A percentile compares a stretch with the other conserved stretches of the same genome.
Evolutionary conservation across 176 grass and related monocot species (phyloP).

Genomic region (Stipa capillata): DNA sequence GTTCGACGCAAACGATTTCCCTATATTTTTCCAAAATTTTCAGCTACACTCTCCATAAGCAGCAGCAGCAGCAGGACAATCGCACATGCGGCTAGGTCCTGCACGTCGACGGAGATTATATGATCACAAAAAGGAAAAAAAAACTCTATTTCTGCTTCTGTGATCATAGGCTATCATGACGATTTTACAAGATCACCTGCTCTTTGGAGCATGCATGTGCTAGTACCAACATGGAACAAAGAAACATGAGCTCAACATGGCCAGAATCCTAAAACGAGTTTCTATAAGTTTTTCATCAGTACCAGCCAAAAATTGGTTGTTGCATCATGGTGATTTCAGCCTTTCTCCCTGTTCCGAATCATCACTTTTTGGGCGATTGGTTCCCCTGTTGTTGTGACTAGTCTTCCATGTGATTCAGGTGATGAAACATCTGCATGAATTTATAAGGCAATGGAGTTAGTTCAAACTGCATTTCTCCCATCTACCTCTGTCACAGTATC

Average conservation of each 20-base stretch:
- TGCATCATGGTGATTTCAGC: neutral
- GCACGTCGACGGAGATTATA: no score
- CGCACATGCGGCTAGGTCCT: no score
- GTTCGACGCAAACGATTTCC: no score
- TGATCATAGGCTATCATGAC: no score
- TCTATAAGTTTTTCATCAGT: neutral
- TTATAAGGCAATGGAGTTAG: neutral
- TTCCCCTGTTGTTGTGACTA: neutral
- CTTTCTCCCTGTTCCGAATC: neutral
- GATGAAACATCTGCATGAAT: neutral
- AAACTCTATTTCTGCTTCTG: no score
- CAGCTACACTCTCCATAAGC: no score
- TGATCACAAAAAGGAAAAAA: no score
- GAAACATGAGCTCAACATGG: neutral
- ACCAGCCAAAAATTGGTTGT: neutral
- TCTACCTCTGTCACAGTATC: neutral
- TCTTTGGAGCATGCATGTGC: neutral
- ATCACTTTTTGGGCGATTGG: neutral
- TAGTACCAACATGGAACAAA: neutral
- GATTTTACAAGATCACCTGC: no score
- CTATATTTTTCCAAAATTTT: no score
- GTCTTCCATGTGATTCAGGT: neutral
- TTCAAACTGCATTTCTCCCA: neutral
- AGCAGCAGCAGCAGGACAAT: no score
- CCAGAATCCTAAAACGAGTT: neutral